These are phyloP conservation scores for Hysterangium stoloniferum DNA, from an alignment of 768 basidiomycete species.

Conservation along the genomic window DNA sequence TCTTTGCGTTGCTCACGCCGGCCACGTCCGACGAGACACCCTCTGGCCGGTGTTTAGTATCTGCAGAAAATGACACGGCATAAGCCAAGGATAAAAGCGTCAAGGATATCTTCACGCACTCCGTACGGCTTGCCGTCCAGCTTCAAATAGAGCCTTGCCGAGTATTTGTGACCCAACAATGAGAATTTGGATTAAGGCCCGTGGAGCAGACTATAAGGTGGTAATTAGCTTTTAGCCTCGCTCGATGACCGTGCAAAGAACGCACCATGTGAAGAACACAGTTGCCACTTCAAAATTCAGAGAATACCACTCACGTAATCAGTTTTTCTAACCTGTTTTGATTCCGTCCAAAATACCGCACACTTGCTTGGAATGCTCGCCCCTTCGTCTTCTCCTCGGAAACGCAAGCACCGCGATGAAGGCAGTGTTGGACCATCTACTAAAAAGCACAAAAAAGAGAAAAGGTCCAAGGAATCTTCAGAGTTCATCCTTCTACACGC, in stretches of 20 bases:
- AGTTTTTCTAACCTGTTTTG: not conserved
- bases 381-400: conserved; percentile 27
- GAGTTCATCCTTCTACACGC: conserved; percentile 61
- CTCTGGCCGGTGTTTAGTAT: conserved; percentile 77
- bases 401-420: conserved; percentile 40
- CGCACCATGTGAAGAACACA: conserved; percentile 4
- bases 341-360: not conserved
- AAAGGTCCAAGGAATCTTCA: conserved; percentile 20
- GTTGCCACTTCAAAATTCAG: too few relatives aligned
- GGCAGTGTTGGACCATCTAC: conserved; percentile 23
- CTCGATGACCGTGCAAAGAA: not conserved
- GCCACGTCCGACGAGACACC: conserved; percentile 60
- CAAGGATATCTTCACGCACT: conserved; percentile 49
- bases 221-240: conserved; percentile 3
- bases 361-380: not conserved
- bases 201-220: conserved; percentile 61
- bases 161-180: conserved; percentile 72
- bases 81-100: not conserved
- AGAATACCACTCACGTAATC: not conserved
- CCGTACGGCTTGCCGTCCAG: conserved; percentile 85
- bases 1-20: conserved; percentile 67
- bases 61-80: conserved; percentile 31
- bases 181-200: conserved; percentile 69
- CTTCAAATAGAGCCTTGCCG: conserved; percentile 87
- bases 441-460: conserved; percentile 24